Conservation (phyloP, 805 yeast genomes). For the Suhomyces sp. region DNA sequence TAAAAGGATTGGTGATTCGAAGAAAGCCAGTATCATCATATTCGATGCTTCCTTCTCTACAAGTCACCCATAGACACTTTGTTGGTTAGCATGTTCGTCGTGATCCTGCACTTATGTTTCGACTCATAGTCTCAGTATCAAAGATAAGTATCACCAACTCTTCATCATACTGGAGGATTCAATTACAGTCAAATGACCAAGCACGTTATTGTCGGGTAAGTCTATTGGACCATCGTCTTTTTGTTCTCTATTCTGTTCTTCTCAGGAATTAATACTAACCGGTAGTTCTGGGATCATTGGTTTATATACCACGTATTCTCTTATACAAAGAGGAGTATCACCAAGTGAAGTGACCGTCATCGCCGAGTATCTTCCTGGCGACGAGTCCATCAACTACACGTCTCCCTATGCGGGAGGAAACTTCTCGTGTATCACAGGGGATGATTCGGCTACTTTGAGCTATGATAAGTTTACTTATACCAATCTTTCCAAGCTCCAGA, state of each 20-base stretch:
- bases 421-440: conserved; percentile 52
- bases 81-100: too few species aligned
- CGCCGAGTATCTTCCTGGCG: conserved; percentile 76
- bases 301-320: conserved; percentile 56
- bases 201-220: conserved; percentile 33
- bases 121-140: too few species aligned
- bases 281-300: conserved; percentile 64
- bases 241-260: too few species aligned
- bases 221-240: conserved; percentile 1
- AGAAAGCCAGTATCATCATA: too few species aligned
- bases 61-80: too few species aligned
- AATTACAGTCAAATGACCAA: conserved; percentile 18
- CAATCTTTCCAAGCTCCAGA: conserved; percentile 44
- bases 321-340: conserved; percentile 42
- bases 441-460: conserved; percentile 42
- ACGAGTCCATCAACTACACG: conserved; percentile 68
- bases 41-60: too few species aligned
- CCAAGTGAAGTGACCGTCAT: conserved; percentile 51
- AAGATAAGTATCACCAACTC: too few species aligned
- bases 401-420: conserved; percentile 72
- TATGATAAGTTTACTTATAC: conserved; percentile 60
- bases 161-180: too few species aligned
- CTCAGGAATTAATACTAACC: conserved; percentile 4
- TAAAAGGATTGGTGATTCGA: too few species aligned
- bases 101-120: too few species aligned